These are phyloP conservation scores for Globisporangium orthogonon DNA, from an alignment of 352 stramenopile genomes.

Conservation along the genomic window DNA sequence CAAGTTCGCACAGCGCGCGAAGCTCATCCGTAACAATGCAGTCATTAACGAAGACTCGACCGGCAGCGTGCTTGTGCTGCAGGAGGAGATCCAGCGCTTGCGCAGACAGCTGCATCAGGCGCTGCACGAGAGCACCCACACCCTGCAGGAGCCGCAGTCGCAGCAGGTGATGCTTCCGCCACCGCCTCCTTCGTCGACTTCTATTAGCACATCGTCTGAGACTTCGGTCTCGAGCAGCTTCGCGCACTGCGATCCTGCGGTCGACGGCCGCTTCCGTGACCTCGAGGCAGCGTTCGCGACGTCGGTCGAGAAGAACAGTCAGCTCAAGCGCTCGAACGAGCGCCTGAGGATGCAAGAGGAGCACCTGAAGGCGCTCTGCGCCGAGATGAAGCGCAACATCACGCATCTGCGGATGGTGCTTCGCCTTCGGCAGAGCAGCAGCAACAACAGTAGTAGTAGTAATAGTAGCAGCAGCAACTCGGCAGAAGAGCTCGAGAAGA, in stretches of 20 bases:
- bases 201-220: neutral
- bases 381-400: conserved; percentile 51
- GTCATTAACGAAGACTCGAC: conserved; percentile 79
- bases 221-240: conserved; percentile 3
- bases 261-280: conserved; percentile 44
- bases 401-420: conserved; percentile 56
- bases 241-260: conserved; percentile 22
- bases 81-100: conserved; percentile 69
- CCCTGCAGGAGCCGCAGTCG: conserved; percentile 6
- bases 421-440: conserved; percentile 21
- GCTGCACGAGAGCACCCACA: conserved; percentile 14
- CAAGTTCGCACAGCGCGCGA: conserved; percentile 81
- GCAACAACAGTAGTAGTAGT: neutral
- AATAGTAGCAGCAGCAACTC: too few species aligned
- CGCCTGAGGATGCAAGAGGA: conserved; percentile 45
- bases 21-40: conserved; percentile 83
- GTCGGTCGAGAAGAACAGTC: conserved; percentile 53
- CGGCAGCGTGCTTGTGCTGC: conserved; percentile 50
- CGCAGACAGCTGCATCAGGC: conserved; percentile 52
- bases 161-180: neutral
- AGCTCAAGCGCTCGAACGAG: conserved; percentile 45
- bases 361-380: conserved; percentile 43
- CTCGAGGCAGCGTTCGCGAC: conserved; percentile 55
- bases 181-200: neutral
- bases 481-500: conserved; percentile 10